A percentile compares a stretch with the other conserved stretches of the same genome.
These are phyloP conservation scores for Trypanosoma platydactyli DNA, from an alignment of 208 protist genomes.

Conservation along the genomic window DNA sequence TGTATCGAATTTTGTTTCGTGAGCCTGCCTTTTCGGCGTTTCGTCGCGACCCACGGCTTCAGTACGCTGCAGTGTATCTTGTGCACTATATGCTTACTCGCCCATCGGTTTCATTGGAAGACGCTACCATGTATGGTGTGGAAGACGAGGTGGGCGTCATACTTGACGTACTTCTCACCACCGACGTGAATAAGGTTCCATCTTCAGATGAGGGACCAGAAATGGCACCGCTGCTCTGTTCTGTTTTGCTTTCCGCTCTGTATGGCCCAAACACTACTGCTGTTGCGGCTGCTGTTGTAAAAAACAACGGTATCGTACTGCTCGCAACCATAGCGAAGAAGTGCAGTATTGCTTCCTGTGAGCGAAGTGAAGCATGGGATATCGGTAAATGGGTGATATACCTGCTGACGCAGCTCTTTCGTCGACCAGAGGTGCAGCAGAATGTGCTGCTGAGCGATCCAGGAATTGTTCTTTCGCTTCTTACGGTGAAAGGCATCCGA, in stretches of 20 bases:
- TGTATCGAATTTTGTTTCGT: slow-evolving; percentile 45
- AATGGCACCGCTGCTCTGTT: slow-evolving; percentile 11
- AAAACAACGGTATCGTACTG: slow-evolving; percentile 18
- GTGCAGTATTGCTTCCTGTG: background rate
- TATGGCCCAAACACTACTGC: slow-evolving; percentile 14
- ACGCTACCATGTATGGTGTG: slow-evolving; percentile 7
- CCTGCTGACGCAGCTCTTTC: slow-evolving; percentile 26
- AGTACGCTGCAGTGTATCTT: slow-evolving; percentile 19
- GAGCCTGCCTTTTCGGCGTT: slow-evolving; percentile 34
- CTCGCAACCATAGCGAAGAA: slow-evolving; percentile 16
- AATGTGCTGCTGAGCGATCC: slow-evolving; percentile 17
- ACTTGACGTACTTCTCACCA: slow-evolving; percentile 22
- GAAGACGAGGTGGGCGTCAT: slow-evolving; percentile 28
- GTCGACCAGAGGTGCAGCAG: slow-evolving; percentile 15
- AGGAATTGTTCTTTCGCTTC: slow-evolving; percentile 28
- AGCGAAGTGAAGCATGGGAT: background rate
- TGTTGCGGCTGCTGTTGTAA: slow-evolving; percentile 16
- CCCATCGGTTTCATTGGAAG: slow-evolving; percentile 5
- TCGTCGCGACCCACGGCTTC: slow-evolving; percentile 18
- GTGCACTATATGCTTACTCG: slow-evolving; percentile 28
- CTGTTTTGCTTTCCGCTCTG: slow-evolving; percentile 19
- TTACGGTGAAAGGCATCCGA: slow-evolving; percentile 23
- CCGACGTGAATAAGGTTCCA: background rate
- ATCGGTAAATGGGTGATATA: slow-evolving; percentile 27
- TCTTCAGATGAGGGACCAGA: background rate